Conservation (phyloP, 768 basidiomycete genomes). For the Phlebiopsis flavidoalba region DNA sequence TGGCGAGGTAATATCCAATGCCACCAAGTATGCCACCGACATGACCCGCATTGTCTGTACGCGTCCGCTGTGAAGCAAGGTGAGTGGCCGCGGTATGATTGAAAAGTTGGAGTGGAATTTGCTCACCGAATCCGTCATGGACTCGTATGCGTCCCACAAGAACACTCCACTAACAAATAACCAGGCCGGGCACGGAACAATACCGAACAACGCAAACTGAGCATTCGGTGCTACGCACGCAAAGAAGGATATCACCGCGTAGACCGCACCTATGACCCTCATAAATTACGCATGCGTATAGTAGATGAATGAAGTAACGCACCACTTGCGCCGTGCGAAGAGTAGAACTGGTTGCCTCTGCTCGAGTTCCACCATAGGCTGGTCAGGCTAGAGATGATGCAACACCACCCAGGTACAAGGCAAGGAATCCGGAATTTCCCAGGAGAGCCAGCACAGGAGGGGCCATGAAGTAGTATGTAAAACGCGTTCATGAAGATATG, state of each 20-base stretch:
- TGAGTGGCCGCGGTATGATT: background rate
- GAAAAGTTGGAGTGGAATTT: background rate
- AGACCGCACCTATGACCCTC: conserved; percentile 54
- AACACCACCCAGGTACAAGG: conserved; percentile 77
- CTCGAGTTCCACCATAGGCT: conserved; percentile 41
- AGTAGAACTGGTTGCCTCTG: conserved; percentile 23
- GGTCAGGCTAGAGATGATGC: conserved; percentile 48
- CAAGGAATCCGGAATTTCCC: conserved; percentile 61
- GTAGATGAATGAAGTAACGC: conserved; percentile 16
- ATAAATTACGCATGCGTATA: background rate
- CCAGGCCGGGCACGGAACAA: conserved; percentile 81
- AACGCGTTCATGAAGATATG: conserved; percentile 76
- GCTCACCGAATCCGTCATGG: background rate
- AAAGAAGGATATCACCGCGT: conserved; percentile 64
- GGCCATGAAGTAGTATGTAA: conserved; percentile 76
- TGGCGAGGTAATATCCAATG: conserved; percentile 41
- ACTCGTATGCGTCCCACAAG: conserved; percentile 41
- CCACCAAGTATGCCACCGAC: conserved; percentile 64
- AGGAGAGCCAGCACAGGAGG: conserved; percentile 55
- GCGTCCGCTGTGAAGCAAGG: conserved; percentile 35
- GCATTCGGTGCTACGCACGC: conserved; percentile 64
- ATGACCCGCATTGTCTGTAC: conserved; percentile 61
- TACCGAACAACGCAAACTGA: conserved; percentile 67
- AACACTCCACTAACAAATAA: conserved; percentile 63
- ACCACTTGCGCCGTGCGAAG: conserved; percentile 75